Percentiles rank a stretch among this genome's conserved stretches.
These are phyloP conservation scores for Rhizopus stolonifer DNA, from an alignment of 371 early-diverging fungal genomes.

Conservation along the genomic window DNA sequence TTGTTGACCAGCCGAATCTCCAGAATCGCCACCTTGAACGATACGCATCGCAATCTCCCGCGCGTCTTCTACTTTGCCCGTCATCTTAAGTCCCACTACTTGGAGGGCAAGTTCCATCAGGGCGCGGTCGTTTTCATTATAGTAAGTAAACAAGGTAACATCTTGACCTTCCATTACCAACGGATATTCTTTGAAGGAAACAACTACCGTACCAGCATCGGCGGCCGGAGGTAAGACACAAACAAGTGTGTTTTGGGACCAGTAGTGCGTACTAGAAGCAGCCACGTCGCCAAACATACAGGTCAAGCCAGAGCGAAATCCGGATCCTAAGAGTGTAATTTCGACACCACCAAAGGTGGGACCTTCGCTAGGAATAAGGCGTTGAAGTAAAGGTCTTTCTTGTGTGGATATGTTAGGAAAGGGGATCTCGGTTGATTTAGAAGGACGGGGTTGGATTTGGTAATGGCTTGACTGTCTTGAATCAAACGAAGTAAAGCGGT, in stretches of 20 bases:
- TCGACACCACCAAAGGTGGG: conserved; percentile 79
- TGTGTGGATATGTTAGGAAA: not conserved
- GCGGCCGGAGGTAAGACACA: conserved; percentile 77
- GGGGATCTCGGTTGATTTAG: not conserved
- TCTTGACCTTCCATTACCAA: conserved; percentile 47
- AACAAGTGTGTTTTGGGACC: conserved; percentile 71
- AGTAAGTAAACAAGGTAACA: conserved; percentile 61
- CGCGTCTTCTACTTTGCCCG: conserved; percentile 69
- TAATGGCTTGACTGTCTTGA: conserved; percentile 3
- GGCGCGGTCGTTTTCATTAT: conserved; percentile 76
- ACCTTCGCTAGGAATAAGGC: conserved; percentile 72
- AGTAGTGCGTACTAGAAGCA: conserved; percentile 67
- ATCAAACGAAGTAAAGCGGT: not conserved
- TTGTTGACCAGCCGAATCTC: not conserved
- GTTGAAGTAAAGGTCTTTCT: conserved; percentile 44
- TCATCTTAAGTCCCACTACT: conserved; percentile 80
- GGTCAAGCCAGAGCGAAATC: conserved; percentile 68
- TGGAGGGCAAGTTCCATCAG: conserved; percentile 82
- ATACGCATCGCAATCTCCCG: conserved; percentile 71
- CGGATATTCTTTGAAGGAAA: conserved; percentile 59
- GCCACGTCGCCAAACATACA: conserved; percentile 76
- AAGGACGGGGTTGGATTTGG: conserved; percentile 24
- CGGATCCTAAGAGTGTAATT: conserved; percentile 73
- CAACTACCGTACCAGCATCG: conserved; percentile 71
- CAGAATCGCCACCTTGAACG: conserved; percentile 57